A percentile compares a stretch with the other conserved stretches of the same genome.
These are phyloP conservation scores for Fusarium papillatum DNA, from an alignment of 2,329 filamentous ascomycete genomes.

Conservation along the genomic window DNA sequence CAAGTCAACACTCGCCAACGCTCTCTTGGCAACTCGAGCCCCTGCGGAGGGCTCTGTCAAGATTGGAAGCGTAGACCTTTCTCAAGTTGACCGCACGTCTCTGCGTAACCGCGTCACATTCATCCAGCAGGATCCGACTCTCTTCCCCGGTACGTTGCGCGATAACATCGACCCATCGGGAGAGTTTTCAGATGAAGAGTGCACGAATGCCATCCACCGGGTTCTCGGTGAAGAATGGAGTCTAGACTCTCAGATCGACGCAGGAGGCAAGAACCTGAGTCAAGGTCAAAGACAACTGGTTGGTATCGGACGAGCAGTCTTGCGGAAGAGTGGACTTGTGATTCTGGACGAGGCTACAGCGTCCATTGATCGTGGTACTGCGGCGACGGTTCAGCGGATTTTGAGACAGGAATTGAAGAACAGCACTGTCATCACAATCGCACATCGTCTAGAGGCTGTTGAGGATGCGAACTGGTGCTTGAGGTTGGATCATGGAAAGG, in stretches of 20 bases:
- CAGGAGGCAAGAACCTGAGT: constrained; percentile 72
- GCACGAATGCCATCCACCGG: constrained; percentile 66
- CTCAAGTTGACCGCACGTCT: constrained; percentile 65
- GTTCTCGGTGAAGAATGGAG: constrained; percentile 67
- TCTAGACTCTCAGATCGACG: constrained; percentile 66
- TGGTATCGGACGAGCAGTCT: constrained; percentile 70
- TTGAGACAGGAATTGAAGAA: constrained; percentile 65
- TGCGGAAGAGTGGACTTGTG: constrained; percentile 71
- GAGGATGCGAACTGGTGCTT: constrained; percentile 69
- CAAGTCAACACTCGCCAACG: constrained; percentile 82
- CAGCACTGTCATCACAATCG: constrained; percentile 76
- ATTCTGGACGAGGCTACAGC: constrained; percentile 77
- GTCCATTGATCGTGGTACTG: constrained; percentile 72
- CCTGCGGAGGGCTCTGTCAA: constrained; percentile 64
- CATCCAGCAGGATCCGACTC: constrained; percentile 74
- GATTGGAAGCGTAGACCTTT: constrained; percentile 68
- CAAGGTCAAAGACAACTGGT: constrained; percentile 75
- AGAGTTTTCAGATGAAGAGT: constrained; percentile 67
- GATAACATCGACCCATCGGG: constrained; percentile 78
- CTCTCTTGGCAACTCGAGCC: constrained; percentile 68
- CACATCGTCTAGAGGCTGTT: constrained; percentile 75
- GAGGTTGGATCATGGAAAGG: constrained; percentile 63
- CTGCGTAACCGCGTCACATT: constrained; percentile 72
- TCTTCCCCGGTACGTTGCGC: constrained; percentile 70
- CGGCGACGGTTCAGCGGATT: constrained; percentile 69